Evolutionary conservation across 1,139 yeast genomes (phyloP).

Genomic region (Lodderomyces margitis): DNA sequence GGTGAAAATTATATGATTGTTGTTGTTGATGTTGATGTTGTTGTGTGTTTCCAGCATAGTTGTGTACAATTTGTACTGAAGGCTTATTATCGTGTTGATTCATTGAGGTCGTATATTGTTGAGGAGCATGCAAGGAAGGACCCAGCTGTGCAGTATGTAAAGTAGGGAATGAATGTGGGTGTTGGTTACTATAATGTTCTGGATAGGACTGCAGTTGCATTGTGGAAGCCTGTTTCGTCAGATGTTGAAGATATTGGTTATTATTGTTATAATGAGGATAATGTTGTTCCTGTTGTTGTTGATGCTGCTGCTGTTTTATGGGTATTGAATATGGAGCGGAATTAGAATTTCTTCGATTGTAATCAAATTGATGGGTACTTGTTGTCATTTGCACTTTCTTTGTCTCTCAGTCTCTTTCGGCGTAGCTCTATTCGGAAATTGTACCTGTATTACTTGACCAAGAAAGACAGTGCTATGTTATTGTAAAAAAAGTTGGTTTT

Average conservation of each 20-base stretch:
- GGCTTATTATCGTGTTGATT: background rate
- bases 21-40: background rate
- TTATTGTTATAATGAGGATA: constrained; percentile 8
- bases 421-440: no score
- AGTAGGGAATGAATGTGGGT: constrained; percentile 20
- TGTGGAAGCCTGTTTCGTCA: background rate
- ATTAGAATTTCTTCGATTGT: constrained; percentile 33
- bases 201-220: constrained; percentile 12
- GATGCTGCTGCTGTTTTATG: constrained; percentile 26
- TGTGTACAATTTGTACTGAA: background rate
- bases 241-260: constrained; percentile 9
- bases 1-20: background rate
- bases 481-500: no score
- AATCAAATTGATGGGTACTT: constrained; percentile 26
- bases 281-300: constrained; percentile 5
- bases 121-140: constrained; percentile 30
- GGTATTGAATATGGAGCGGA: constrained; percentile 39
- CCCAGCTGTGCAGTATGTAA: constrained; percentile 26
- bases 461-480: no score
- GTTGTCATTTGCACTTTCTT: constrained; percentile 31
- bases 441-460: no score
- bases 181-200: constrained; percentile 20
- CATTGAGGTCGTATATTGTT: constrained; percentile 13
- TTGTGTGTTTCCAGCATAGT: background rate
- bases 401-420: background rate